Conservation (phyloP, 352 stramenopile genomes). For the Phytophthora sp. region DNA sequence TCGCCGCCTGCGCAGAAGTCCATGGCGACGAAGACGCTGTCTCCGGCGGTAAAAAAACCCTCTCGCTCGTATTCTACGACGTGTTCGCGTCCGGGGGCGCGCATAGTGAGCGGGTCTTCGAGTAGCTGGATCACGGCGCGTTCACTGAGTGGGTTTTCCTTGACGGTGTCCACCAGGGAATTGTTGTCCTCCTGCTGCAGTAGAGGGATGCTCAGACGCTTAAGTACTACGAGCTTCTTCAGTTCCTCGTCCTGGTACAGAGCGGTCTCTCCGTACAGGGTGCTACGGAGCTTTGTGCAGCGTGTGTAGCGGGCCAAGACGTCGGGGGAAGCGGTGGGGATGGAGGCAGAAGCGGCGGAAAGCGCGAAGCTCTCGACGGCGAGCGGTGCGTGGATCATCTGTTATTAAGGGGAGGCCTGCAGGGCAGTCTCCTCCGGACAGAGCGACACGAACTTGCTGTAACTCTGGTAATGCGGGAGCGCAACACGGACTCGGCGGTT, state of each 20-base stretch:
- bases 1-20: constrained; percentile 73
- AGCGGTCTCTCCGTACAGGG: constrained; percentile 63
- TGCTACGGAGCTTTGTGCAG: constrained; percentile 52
- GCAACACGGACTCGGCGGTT: constrained; percentile 18
- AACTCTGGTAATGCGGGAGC: neutral
- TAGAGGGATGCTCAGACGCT: constrained; percentile 48
- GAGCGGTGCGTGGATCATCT: constrained; percentile 35
- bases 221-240: constrained; percentile 62
- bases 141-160: constrained; percentile 60
- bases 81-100: constrained; percentile 42
- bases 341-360: neutral
- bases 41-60: constrained; percentile 49
- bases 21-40: constrained; percentile 65
- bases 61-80: constrained; percentile 51
- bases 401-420: constrained; percentile 19
- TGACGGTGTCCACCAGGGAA: constrained; percentile 18
- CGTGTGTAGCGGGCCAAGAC: constrained; percentile 44
- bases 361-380: constrained; percentile 21
- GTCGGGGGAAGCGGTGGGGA: constrained; percentile 2
- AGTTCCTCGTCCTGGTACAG: constrained; percentile 51
- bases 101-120: constrained; percentile 30
- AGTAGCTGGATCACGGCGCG: constrained; percentile 60
- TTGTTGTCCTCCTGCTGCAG: constrained; percentile 44
- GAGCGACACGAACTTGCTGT: neutral
- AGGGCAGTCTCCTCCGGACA: constrained; percentile 24